Evolutionary conservation across 2,329 filamentous ascomycete species (phyloP), one percentile per base, ranked within the genome.

Genomic region (Botrytis tulipae): DNA sequence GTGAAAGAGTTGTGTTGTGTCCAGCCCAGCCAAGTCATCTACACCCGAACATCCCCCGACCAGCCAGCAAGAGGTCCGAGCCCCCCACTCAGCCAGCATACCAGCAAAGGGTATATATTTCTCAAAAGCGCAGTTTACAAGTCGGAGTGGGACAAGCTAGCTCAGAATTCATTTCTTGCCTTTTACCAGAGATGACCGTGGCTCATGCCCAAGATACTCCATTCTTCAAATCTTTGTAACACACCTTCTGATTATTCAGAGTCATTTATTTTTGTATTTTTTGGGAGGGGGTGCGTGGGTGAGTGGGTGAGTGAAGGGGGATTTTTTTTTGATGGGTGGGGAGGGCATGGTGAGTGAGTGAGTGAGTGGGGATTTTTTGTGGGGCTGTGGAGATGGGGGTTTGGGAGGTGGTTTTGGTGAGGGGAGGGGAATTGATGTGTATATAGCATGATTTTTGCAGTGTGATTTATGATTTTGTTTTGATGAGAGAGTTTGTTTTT

Each of bases 221-320:
- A 83, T 83, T 86, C 83, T 78, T 74, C 77, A 75, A 86, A 86
- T 87, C 84, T 87, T 87, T 87, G 85, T 83, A 86, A 80, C 76
- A 63, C 70, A 76, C 65, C 69, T 63, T 79, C 78, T 79, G 78
- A 74, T 76, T 37, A 75, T 70, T 78, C 79, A 79, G 78, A 78
- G 54, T 8, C 5, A 1, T n/a, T 63, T n/a, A 32, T 40, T 78
- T 78, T 78, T 75, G 63, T 10, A 48, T 75, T 73, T 29, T 29
- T 48, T 6, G 20, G 18, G 8, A 14, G 12, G n/a, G 51, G 12
- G n/a, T 20, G 18, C 1, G 18, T 4, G 29, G 37, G 1, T 46
- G 4, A 1, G 3, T 16, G 10, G 0, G 25, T 3, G 12, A 12
- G 22, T 20, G 10, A 25, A 12, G 22, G 20, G 18, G n/a, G 1